phyloP scores from a whole-genome alignment of 495 filamentous ascomycete genomes.

The Xylaria grammica region DNA sequence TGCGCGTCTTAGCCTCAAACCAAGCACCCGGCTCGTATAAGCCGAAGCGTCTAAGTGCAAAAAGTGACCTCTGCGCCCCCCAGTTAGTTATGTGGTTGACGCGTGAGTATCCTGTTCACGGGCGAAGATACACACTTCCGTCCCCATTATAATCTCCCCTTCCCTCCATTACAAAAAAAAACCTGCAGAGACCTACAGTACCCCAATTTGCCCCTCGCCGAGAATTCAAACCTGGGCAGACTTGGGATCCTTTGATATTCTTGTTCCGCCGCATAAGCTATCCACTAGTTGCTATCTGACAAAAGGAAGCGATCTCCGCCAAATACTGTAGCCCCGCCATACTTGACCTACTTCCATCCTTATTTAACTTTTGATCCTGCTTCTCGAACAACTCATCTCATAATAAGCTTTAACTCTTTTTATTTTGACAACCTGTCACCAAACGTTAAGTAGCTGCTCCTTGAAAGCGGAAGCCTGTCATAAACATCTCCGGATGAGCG shows the following conservation, averaged over 20 bases:
- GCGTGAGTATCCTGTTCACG: constrained; percentile 17
- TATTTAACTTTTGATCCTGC: neutral
- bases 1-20: constrained; percentile 22
- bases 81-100: constrained; percentile 1
- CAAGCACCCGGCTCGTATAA: constrained; percentile 22
- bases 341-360: neutral
- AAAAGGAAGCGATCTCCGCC: constrained; percentile 14
- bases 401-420: neutral
- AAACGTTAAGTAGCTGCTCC: neutral
- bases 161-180: constrained; percentile 18
- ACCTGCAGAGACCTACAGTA: constrained; percentile 20
- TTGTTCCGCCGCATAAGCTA: neutral
- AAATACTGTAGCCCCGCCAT: neutral
- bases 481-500: neutral
- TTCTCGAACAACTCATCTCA: neutral
- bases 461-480: neutral
- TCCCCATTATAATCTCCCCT: constrained; percentile 10
- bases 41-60: constrained; percentile 16
- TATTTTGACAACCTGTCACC: neutral
- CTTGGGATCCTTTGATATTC: constrained; percentile 4
- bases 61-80: constrained; percentile 10
- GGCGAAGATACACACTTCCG: constrained; percentile 13
- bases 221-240: neutral
- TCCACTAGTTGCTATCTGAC: constrained; percentile 1
- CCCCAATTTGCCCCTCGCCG: constrained; percentile 20